Base-by-base conservation (phyloP, 345 rosid genomes). In the Eucalyptus guilfoylei region DNA sequence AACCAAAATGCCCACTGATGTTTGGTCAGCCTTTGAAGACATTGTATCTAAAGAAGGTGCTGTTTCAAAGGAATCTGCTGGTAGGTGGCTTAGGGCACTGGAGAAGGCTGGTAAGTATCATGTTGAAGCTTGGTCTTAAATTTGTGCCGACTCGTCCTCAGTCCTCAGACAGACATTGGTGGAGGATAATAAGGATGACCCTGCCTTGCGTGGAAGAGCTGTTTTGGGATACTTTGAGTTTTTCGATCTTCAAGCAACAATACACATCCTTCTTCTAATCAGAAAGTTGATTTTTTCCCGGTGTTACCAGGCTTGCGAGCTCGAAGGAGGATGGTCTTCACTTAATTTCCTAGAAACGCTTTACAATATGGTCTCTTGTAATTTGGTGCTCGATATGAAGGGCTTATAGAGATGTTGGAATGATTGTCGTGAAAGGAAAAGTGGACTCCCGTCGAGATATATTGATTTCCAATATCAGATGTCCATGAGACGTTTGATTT, bases 91-190 rank as follows among this genome's bases (percentile, higher is more conserved):
- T 30, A 94, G 93, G 92, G 94, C 94, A 87, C 87, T 96, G 92
- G 97, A 98, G 91, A 98, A 91, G 88, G 95, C 94, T 30, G 97
- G 99, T 34, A 95, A 91, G 88, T 97, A 97, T 94, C 95, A 95
- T 93, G 98, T 98, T 87, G 99, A 98, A 94, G 98, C 98, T 89
- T 98, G 99, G 99, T 94, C 98, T 81, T 97, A 93, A 95, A 87
- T 76, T 76, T 76, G 47, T 42, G 28, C 47, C 0, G 2, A 2
- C 83, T 37, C 28, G 2, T 76, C 45, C 45, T 72, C 47, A 37
- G 2, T 76, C 45, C 45, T 72, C 47, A 37, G 45, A 76, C 83
- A 21, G 45, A 76, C 14, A 21, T 15, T 32, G 83, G 83, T 76
- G 83, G 83, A 76, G 83, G 45, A 76, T 23, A 76, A 76, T 23